Percentiles rank a stretch among this genome's conserved stretches.
Evolutionary conservation across 1,284 basidiomycete species (phyloP).

Genomic region (Sanghuangporus baumii): DNA sequence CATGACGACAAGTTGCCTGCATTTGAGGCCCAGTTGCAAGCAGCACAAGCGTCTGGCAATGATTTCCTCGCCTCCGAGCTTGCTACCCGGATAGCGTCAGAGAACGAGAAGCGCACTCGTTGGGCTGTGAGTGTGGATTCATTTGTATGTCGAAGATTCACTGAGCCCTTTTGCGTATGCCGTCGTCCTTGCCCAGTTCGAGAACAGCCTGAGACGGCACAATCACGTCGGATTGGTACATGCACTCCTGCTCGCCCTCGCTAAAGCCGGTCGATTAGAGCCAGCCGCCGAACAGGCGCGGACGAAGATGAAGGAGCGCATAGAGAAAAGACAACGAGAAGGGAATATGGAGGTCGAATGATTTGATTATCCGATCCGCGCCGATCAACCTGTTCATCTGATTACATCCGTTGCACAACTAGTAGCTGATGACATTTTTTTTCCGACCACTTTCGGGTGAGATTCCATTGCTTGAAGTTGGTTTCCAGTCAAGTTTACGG

Average conservation of each 20-base stretch:
- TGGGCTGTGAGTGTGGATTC: conserved; percentile 64
- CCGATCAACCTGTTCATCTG: background rate
- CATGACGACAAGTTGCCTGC: conserved; percentile 72
- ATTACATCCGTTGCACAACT: background rate
- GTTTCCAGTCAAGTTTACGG: too few species aligned
- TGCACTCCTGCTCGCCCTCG: conserved; percentile 60
- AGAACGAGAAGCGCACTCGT: conserved; percentile 69
- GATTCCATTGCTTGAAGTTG: too few species aligned
- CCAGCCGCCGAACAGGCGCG: conserved; percentile 43
- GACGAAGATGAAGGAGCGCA: conserved; percentile 45
- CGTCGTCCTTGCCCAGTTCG: conserved; percentile 48
- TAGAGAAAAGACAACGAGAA: conserved; percentile 42
- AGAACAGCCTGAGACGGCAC: conserved; percentile 76
- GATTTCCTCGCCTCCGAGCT: conserved; percentile 46
- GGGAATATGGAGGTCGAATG: conserved; percentile 55
- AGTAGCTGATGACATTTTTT: too few species aligned
- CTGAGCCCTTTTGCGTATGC: background rate
- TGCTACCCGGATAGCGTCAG: conserved; percentile 61
- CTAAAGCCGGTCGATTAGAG: conserved; percentile 54
- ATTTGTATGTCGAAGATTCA: conserved; percentile 10
- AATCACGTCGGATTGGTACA: conserved; percentile 80
- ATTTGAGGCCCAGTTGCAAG: conserved; percentile 53
- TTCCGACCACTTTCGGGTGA: too few species aligned
- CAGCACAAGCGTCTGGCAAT: conserved; percentile 40
- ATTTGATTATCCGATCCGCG: background rate